Conservation (phyloP, 2,329 filamentous ascomycete genomes). For the Xylariales sp. region DNA sequence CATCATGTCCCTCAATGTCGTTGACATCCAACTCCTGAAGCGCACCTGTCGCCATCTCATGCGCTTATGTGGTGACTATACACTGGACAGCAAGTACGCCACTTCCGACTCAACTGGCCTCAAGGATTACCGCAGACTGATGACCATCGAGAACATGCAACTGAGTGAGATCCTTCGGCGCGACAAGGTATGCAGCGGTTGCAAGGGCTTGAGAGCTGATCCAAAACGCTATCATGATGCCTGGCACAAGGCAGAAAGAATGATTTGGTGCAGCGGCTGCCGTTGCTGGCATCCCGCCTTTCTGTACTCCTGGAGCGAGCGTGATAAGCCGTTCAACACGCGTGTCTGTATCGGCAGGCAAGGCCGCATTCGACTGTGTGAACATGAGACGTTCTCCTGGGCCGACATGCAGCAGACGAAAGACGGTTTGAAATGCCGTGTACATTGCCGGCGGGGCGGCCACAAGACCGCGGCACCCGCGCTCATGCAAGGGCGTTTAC, state of each 20-base stretch:
- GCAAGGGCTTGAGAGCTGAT: neutral
- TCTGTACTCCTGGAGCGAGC: neutral
- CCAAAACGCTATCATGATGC: neutral
- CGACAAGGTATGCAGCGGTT: neutral
- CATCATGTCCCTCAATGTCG: neutral
- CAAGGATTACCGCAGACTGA: neutral
- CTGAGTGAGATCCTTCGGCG: neutral
- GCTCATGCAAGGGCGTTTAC: too few relatives aligned
- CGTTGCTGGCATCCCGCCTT: neutral
- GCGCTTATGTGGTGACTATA: neutral
- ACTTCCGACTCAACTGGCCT: too few relatives aligned
- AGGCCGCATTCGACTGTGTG: neutral
- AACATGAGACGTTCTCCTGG: neutral
- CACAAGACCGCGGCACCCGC: too few relatives aligned
- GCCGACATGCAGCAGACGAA: neutral
- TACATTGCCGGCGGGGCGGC: too few relatives aligned
- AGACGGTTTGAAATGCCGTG: too few relatives aligned
- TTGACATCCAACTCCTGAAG: neutral
- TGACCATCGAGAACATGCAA: neutral
- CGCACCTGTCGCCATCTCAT: neutral
- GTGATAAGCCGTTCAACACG: neutral
- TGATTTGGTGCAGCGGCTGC: conserved; percentile 1
- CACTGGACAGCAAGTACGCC: neutral
- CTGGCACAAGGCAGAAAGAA: neutral
- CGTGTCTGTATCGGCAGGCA: neutral